Base-by-base conservation (phyloP, 306 rosid genomes). In the Comarum palustre region DNA sequence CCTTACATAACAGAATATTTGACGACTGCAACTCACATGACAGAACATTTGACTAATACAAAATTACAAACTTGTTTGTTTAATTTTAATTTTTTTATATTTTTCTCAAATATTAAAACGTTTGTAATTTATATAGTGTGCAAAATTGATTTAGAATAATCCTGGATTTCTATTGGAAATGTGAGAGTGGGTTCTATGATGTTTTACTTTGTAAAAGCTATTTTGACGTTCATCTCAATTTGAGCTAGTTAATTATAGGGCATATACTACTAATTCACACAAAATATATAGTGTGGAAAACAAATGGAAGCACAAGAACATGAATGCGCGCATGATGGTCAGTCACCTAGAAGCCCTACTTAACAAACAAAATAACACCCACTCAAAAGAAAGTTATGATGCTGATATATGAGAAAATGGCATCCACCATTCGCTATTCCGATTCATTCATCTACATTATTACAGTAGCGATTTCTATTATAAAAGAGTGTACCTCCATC, bases 271-370 rank as follows among this genome's bases (percentile, higher is more conserved):
- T 31, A 3, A 62, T 62, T 62, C 69, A 45, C 36, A 22, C 12
- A 41, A 34, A 74, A 47, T 22, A 47, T 22, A 9, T 16, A 36
- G 10, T 57, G 63, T 27, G 12, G 2, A 17, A 38, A 27, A 8
- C 45, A 51, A 59, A 59, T 13, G 27, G 54, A 77, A 54, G 39
- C 42, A 34, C 13, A 42, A 39, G 73, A 84, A 77, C 80, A 77
- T 84, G 84, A 73, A 32, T 27, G 73, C n/a, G n/a, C n/a, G n/a
- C 80, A 80, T 77, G 78, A 83, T 80, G 73, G 71, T 60, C 51
- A 65, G 77, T 43, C 66, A 62, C 61, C 50, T 72, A 38, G 64
- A 45, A 69, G 74, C 52, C 77, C 58, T n/a, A 50, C 62, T 41
- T 20, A 65, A 61, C 73, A 70, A 46, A 74, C 64, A 71, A 50